Evolutionary conservation across 139 green algal species (phyloP), one percentile per base, ranked within the genome.

Genomic region (Picochlorum sp.): DNA sequence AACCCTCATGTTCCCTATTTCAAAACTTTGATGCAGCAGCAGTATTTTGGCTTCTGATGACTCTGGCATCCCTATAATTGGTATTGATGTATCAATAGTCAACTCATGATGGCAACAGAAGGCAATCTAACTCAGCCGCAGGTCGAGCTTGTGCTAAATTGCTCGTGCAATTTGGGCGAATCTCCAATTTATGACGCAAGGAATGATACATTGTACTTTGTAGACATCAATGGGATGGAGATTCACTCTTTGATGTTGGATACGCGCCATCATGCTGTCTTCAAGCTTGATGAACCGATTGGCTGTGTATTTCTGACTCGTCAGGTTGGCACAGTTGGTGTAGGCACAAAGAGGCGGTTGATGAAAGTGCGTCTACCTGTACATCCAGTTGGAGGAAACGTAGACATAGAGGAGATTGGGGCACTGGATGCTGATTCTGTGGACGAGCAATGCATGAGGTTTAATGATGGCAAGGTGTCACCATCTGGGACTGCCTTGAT

Each of bases 391-490:
- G 60, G 15, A 13, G 13, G 1, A 20, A 5, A 8, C 13, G 13
- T 20, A 32, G 1, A n/a, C 1, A 7, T 13, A 21, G 9, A 28
- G 16, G 32, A 24, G 21, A 20, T 59, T 14, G 13, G 15, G 13
- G 28, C 47, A 24, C 38, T 74, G 37, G 58, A 70, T 4, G 52
- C 74, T 10, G 61, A 81, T 11, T 34, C 58, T 24, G 57, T 78
- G n/a, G 69, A 66, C 14, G 18, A 65, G 2, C 45, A 70, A 23
- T 51, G 24, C 38, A 69, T 71, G 18, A 56, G 72, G 0, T 78
- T 80, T 65, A 83, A 81, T n/a, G 76, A 81, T 52, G 73, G 70
- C 46, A 84, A 84, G 59, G 74, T 66, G 13, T 58, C 67, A 18
- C 78, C 78, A n/a, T 44, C 63, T 9, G 78, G 78, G 2, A 56